Percentiles rank a stretch among this genome's conserved stretches.
These are phyloP conservation scores for Pythium utonaiense DNA, from an alignment of 352 stramenopile genomes.

Conservation along the genomic window DNA sequence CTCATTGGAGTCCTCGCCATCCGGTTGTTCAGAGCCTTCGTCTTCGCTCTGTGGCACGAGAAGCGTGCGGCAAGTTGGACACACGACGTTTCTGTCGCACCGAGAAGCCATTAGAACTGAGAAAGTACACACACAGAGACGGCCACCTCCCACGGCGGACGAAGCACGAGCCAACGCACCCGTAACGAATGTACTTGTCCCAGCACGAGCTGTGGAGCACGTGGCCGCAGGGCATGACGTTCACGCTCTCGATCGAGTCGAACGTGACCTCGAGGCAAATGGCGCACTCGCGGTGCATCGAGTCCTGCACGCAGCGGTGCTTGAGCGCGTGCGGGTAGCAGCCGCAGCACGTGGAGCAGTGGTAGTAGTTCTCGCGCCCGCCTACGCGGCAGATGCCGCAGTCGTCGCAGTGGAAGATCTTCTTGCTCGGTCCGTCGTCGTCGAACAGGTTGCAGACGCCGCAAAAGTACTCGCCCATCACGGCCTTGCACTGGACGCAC, in stretches of 20 bases:
- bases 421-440: constrained; percentile 48
- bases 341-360: constrained; percentile 72
- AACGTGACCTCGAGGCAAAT: constrained; percentile 83
- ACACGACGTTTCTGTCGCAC: constrained; percentile 44
- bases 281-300: constrained; percentile 78
- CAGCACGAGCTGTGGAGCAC: constrained; percentile 71
- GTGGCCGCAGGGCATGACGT: constrained; percentile 70
- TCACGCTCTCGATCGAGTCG: constrained; percentile 64
- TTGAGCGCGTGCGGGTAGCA: constrained; percentile 73
- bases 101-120: too few relatives aligned
- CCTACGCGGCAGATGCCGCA: constrained; percentile 78
- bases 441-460: constrained; percentile 72
- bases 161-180: constrained; percentile 40
- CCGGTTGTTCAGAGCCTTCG: not conserved
- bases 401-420: constrained; percentile 73
- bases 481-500: constrained; percentile 39
- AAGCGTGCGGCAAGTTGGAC: constrained; percentile 55
- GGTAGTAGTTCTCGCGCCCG: constrained; percentile 75
- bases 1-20: constrained; percentile 14
- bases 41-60: constrained; percentile 38
- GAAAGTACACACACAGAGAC: too few relatives aligned
- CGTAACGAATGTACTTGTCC: constrained; percentile 56
- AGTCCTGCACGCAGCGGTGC: constrained; percentile 76
- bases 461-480: constrained; percentile 69
- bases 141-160: too few relatives aligned